phyloP scores from a whole-genome alignment of 78 protist genomes.

The Anaeramoeba flamelloides region DNA sequence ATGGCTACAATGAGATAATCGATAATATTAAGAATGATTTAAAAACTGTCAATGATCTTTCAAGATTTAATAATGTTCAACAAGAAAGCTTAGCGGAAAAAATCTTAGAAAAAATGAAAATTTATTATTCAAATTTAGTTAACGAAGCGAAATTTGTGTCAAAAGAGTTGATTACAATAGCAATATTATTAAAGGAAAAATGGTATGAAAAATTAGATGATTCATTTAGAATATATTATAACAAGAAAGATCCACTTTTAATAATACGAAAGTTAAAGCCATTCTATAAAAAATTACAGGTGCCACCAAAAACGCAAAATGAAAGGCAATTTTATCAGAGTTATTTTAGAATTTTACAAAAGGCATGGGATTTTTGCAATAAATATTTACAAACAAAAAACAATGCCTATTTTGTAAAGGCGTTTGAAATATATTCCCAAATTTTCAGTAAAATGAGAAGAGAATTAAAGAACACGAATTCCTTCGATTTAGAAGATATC shows the following conservation, averaged over 20 bases:
- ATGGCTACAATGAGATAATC: too few species aligned
- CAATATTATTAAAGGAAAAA: slow-evolving; percentile 89
- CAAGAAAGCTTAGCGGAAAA: neutral
- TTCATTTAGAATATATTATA: slow-evolving; percentile 71
- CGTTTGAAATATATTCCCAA: neutral
- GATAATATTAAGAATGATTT: too few species aligned
- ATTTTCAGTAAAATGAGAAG: neutral
- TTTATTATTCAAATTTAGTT: neutral
- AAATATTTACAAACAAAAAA: neutral
- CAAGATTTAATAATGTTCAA: too few species aligned
- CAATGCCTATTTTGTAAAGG: neutral
- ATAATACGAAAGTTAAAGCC: slow-evolving; percentile 31
- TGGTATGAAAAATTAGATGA: slow-evolving; percentile 96
- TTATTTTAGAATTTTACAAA: neutral
- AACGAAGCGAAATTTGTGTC: slow-evolving; percentile 67
- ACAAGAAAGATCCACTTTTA: slow-evolving; percentile 48
- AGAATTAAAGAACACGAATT: neutral
- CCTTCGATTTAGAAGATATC: slow-evolving; percentile 69
- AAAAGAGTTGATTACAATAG: slow-evolving; percentile 82
- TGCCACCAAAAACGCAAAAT: neutral
- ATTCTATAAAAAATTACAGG: neutral
- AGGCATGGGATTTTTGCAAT: neutral
- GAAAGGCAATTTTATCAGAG: neutral
- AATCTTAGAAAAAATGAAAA: neutral
- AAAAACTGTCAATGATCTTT: too few species aligned